These are phyloP conservation scores for Pythium angustatum DNA, from an alignment of 352 stramenopile species.

Conservation along the genomic window DNA sequence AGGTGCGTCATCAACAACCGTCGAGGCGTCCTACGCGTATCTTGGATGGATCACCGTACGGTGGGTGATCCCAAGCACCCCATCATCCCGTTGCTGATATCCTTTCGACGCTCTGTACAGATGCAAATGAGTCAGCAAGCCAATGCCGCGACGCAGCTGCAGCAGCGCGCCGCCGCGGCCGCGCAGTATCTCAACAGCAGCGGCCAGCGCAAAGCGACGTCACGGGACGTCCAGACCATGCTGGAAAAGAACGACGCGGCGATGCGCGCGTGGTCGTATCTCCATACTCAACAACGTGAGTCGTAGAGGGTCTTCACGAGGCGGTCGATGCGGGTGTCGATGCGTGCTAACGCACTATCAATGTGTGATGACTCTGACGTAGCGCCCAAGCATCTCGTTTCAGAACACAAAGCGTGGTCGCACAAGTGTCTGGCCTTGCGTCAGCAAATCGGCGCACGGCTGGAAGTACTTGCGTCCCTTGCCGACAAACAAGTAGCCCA, in stretches of 20 bases:
- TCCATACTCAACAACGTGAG: constrained; percentile 80
- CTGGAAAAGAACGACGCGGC: constrained; percentile 86
- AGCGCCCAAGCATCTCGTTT: constrained; percentile 51
- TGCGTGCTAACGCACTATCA: too few relatives aligned
- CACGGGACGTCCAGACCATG: constrained; percentile 75
- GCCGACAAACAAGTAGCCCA: constrained; percentile 79
- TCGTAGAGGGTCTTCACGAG: constrained; percentile 11
- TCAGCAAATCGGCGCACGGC: constrained; percentile 69
- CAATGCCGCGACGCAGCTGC: constrained; percentile 30
- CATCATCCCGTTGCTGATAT: too few relatives aligned
- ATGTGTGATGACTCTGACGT: too few relatives aligned
- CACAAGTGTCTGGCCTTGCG: constrained; percentile 59
- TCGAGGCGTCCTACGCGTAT: too few relatives aligned
- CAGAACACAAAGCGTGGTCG: constrained; percentile 78
- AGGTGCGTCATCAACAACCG: background rate
- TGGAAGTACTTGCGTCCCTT: constrained; percentile 76
- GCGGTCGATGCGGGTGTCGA: background rate
- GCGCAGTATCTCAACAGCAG: constrained; percentile 37
- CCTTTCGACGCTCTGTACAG: too few relatives aligned
- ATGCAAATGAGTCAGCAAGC: constrained; percentile 20
- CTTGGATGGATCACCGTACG: background rate
- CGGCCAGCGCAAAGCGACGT: constrained; percentile 54
- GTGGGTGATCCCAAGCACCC: too few relatives aligned
- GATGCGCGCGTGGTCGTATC: constrained; percentile 67
- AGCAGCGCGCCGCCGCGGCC: constrained; percentile 61